Base-by-base conservation (phyloP, 2,329 filamentous ascomycete genomes). In the Fusarium temperatum region DNA sequence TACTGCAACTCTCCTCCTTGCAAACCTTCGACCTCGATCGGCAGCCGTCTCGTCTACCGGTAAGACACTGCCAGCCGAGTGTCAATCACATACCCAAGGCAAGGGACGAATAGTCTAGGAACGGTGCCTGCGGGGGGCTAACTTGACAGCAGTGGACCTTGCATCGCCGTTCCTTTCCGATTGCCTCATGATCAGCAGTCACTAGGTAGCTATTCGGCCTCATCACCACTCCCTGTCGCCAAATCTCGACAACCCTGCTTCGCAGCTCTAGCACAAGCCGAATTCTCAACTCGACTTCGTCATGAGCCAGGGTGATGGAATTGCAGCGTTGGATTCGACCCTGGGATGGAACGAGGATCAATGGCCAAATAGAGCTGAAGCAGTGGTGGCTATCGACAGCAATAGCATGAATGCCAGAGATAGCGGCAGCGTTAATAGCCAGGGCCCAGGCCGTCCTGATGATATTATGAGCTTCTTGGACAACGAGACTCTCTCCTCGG, bases 401-500 rank as follows among this genome's bases (percentile, higher is more conserved):
- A 58, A 75, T 72, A 66, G 57, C 58, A 70, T 68, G 44, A 60
- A 58, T 58, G 51, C 35, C 42, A 71, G 48, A 66, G 68, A 54
- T 70, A 70, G 63, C 65, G 61, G 62, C 56, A 65, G 62, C 57
- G 68, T 68, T 56, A 66, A 45, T 55, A 63, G 62, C 69, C 70
- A 76, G 55, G 69, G 73, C 30, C 68, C 45, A 47, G 63, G 55
- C 47, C 61, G 66, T 39, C 48, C 65, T 64, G 70, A 75, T 74
- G 76, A 78, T 73, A 72, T 74, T 70, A 75, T 68, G 64, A 78
- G 73, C 65, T 78, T 78, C 72, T 61, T 78, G 44, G 77, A 78
- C 70, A 78, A 71, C 35, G 77, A 78, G 53, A 78, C 77, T n/a
- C 68, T 77, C 61, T 75, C 60, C 56, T 78, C 77, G 20, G 51